These are phyloP conservation scores for Aspergillus funiculosus DNA, from an alignment of 495 filamentous ascomycete species.

Conservation along the genomic window DNA sequence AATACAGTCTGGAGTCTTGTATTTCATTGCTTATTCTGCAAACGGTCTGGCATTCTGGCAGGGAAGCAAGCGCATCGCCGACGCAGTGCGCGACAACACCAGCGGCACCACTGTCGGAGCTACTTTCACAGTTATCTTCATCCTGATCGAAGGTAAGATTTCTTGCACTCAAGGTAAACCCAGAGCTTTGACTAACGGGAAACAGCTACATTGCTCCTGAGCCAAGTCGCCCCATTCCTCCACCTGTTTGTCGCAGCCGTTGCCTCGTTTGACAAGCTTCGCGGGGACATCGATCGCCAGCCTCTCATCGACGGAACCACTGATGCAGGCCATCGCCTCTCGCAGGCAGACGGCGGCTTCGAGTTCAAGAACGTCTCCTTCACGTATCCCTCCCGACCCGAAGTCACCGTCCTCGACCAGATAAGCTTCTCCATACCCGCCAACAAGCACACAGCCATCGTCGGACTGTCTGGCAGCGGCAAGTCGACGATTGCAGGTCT, in stretches of 20 bases:
- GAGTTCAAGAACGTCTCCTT: constrained; percentile 53
- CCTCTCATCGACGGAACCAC: constrained; percentile 46
- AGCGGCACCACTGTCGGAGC: constrained; percentile 46
- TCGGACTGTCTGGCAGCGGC: constrained; percentile 65
- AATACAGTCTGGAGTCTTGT: constrained; percentile 57
- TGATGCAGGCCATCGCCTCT: constrained; percentile 29
- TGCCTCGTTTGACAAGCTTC: constrained; percentile 47
- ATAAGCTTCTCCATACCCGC: constrained; percentile 49
- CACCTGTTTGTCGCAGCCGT: constrained; percentile 54
- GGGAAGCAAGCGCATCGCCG: constrained; percentile 49
- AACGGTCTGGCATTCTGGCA: constrained; percentile 66
- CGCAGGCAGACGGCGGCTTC: constrained; percentile 38
- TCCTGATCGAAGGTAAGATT: constrained; percentile 59
- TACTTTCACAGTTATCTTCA: constrained; percentile 60
- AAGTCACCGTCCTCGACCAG: constrained; percentile 48
- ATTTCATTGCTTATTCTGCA: constrained; percentile 59
- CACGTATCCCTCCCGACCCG: constrained; percentile 57
- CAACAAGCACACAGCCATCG: constrained; percentile 57
- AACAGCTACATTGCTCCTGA: constrained; percentile 54
- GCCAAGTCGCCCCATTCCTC: constrained; percentile 57
- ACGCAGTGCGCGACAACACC: constrained; percentile 33
- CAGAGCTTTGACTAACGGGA: constrained; percentile 12
- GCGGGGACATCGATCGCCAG: constrained; percentile 45
- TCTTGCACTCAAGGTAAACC: too few species aligned
- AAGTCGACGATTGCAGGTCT: constrained; percentile 62